These are phyloP conservation scores for Ilyonectria destructans DNA, from an alignment of 2,329 filamentous ascomycete genomes.

Conservation along the genomic window DNA sequence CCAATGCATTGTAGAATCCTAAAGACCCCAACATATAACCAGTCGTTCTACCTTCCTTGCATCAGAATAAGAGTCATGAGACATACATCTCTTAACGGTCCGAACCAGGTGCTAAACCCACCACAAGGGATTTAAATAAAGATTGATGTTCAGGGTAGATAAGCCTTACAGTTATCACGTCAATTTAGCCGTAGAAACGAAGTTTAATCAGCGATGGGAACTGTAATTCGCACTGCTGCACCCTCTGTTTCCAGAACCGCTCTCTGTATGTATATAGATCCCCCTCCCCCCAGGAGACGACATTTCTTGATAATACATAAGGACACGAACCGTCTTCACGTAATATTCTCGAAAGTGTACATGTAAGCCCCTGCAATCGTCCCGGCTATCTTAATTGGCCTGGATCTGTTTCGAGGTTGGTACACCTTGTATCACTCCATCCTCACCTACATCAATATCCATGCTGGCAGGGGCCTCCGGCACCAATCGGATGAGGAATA, in stretches of 20 bases:
- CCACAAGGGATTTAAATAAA: not conserved
- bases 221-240: not conserved
- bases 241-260: not conserved
- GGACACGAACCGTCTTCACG: not conserved
- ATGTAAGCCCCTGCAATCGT: not conserved
- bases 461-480: slow-evolving; percentile 12
- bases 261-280: not conserved
- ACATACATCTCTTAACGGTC: too few relatives aligned
- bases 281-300: not conserved
- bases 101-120: too few relatives aligned
- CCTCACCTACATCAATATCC: slow-evolving; percentile 24
- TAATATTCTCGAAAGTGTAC: not conserved
- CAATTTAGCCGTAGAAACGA: not conserved
- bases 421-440: slow-evolving; percentile 19
- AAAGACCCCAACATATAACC: too few relatives aligned
- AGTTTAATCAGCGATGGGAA: not conserved
- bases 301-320: not conserved
- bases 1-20: too few relatives aligned
- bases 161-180: not conserved
- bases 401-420: slow-evolving; percentile 1
- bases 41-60: too few relatives aligned
- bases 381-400: not conserved
- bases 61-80: not conserved
- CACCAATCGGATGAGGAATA: slow-evolving; percentile 28
- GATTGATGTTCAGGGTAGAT: not conserved